phyloP scores from a whole-genome alignment of 306 rosid genomes.

The Cucurbita argyrosperma region DNA sequence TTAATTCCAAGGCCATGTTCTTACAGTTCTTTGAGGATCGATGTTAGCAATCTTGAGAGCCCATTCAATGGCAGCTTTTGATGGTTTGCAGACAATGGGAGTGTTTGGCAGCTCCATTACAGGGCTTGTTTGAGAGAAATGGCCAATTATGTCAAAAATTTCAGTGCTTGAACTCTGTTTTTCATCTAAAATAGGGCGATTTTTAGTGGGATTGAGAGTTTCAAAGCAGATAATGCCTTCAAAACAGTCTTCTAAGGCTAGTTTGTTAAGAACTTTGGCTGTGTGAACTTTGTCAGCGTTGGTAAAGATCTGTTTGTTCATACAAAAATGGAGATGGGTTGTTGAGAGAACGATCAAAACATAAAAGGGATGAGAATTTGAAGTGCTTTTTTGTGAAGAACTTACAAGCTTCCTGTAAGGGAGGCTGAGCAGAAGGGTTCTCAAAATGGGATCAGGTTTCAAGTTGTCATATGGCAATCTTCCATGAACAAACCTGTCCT shows the following conservation, averaged over 20 bases:
- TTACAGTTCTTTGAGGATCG: slow-evolving; percentile 70
- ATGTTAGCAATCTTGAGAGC: slow-evolving; percentile 71
- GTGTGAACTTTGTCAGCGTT: slow-evolving; percentile 82
- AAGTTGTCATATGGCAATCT: slow-evolving; percentile 80
- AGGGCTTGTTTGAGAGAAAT: slow-evolving; percentile 48
- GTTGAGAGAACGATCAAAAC: not conserved
- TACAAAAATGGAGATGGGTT: not conserved
- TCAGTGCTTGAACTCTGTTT: slow-evolving; percentile 32
- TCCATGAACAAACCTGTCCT: slow-evolving; percentile 69
- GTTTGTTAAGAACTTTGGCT: slow-evolving; percentile 53
- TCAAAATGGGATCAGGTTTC: slow-evolving; percentile 71
- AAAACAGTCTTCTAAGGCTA: slow-evolving; percentile 84
- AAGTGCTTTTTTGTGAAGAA: not conserved
- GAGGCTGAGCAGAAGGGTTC: slow-evolving; percentile 53
- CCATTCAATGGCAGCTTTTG: slow-evolving; percentile 44
- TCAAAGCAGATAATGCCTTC: slow-evolving; percentile 92
- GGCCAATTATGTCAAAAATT: slow-evolving; percentile 65
- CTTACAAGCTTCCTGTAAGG: slow-evolving; percentile 76
- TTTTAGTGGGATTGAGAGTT: slow-evolving; percentile 67
- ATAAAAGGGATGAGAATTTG: not conserved
- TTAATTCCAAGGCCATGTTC: not conserved
- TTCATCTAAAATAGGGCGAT: slow-evolving; percentile 38
- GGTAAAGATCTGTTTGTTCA: slow-evolving; percentile 64
- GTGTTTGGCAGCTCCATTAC: slow-evolving; percentile 46
- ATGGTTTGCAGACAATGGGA: slow-evolving; percentile 82